Conservation (phyloP, 306 rosid species). For the Adenanthera pavonina region DNA sequence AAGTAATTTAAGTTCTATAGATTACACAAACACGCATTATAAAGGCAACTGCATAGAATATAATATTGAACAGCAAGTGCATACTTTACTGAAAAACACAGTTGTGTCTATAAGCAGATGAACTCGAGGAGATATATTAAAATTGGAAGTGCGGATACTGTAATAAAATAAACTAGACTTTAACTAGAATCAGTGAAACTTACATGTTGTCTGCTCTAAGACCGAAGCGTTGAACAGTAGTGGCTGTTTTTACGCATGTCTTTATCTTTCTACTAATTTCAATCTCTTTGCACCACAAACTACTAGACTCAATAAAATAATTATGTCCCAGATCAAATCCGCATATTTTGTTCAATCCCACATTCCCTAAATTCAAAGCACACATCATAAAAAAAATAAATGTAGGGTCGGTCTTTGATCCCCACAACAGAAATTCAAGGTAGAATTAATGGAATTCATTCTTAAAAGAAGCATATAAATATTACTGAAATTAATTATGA, state of each 20-base stretch:
- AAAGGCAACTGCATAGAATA: constrained; percentile 23
- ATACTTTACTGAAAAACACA: constrained; percentile 60
- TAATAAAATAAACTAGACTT: constrained; percentile 13
- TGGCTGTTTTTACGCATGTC: constrained; percentile 82
- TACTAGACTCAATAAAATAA: constrained; percentile 42
- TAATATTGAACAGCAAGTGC: constrained; percentile 36
- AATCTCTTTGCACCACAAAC: constrained; percentile 71
- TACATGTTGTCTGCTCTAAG: constrained; percentile 57
- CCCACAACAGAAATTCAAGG: constrained; percentile 9
- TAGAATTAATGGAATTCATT: neutral
- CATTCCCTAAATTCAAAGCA: constrained; percentile 67
- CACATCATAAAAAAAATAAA: constrained; percentile 42
- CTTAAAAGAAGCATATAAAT: too few relatives aligned
- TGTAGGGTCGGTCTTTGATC: constrained; percentile 9
- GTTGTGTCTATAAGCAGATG: constrained; percentile 35
- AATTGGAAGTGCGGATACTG: constrained; percentile 19
- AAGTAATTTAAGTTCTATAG: constrained; percentile 22
- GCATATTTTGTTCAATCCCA: constrained; percentile 49
- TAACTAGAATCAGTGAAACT: constrained; percentile 48
- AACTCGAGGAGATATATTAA: constrained; percentile 44
- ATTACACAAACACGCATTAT: constrained; percentile 20
- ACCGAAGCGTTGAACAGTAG: constrained; percentile 83
- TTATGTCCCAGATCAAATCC: constrained; percentile 54
- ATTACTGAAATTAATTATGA: too few relatives aligned
- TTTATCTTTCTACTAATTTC: constrained; percentile 42